Evolutionary conservation across 192 early-diverging fungal species (phyloP), one percentile per base, ranked within the genome.

Genomic region (Podila horticola): DNA sequence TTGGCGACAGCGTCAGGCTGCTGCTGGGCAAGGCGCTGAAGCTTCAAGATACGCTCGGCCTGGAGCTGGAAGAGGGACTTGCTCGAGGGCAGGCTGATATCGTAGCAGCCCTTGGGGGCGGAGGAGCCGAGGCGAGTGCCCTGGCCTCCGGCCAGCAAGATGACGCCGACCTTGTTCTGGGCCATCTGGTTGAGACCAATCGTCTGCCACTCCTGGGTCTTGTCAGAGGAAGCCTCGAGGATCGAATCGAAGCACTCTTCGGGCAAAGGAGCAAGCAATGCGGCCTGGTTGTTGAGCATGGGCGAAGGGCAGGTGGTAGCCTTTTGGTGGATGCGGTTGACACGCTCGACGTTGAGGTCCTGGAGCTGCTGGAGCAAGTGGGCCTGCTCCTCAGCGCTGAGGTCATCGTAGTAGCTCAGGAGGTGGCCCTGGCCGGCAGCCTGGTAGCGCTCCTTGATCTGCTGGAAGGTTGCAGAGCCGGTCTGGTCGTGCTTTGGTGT

Each of bases 31-130:
- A 97, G 61, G 61, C 89, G 83, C 85, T 99, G 95, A 66, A 99
- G 79, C 38, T 91, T 88, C 28, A 90, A 82, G 84, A 99, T 97
- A 62, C 97, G 93, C 87, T 97, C 94, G 19, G 93, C 97, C 86
- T 99, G 97, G 66, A 99, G 84, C 69, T 94, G 94, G 87, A 99
- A 99, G 62, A 99, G 88, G 34, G 89, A 88, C 85, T 95, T 97
- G 58, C 87, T 72, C n/a, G 95, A 97, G 28, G 96, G 97, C 51
- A 99, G 88, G 29, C 87, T 82, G 71, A 99, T 97, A 82, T 99
- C 90, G 82, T 98, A 99, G 85, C 96, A 97, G 48, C 97, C 97
- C 86, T 96, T 97, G 60, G 96, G 96, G 30, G 84, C 93, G 2
- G 90, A 87, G 51, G 93, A 95, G 26, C 92, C 96, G 72, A 93